Conservation (phyloP, 1,139 yeast species). For the Saccharomyces hybrid region DNA sequence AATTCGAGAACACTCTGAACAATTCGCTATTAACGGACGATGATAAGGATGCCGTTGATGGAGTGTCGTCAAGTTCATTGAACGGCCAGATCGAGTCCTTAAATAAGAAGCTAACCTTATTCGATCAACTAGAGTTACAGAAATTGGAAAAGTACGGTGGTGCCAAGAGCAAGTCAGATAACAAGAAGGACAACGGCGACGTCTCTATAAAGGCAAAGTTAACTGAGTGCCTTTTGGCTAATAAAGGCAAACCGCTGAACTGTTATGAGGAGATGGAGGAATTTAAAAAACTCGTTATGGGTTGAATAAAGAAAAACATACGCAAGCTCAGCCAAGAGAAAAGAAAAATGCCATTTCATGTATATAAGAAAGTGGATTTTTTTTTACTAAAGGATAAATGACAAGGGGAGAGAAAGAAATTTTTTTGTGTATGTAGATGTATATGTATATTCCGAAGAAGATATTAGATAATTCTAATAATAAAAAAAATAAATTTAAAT, state of each 20-base stretch:
- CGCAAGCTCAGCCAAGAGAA: too few relatives aligned
- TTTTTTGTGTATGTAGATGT: not conserved
- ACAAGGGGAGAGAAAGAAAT: not conserved
- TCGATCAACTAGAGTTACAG: conserved; percentile 34
- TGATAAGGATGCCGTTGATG: conserved; percentile 28
- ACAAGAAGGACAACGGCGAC: not conserved
- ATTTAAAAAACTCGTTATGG: conserved; percentile 43
- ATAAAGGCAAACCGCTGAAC: conserved; percentile 68
- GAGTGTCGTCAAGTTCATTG: conserved; percentile 30
- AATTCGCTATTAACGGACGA: conserved; percentile 37
- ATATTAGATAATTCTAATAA: not conserved
- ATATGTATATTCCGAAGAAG: not conserved
- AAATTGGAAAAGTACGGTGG: conserved; percentile 27
- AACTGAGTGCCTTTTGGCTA: conserved; percentile 57
- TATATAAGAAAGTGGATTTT: not conserved
- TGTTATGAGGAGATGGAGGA: conserved; percentile 82
- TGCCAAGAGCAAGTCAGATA: conserved; percentile 40
- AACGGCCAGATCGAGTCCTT: conserved; percentile 41
- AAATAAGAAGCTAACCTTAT: conserved; percentile 36
- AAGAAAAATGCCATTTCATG: not conserved
- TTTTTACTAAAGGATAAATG: not conserved
- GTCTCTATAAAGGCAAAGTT: conserved; percentile 33
- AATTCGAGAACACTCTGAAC: conserved; percentile 48
- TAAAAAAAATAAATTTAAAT: not conserved
- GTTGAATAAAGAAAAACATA: not conserved